Base-by-base conservation (phyloP, 106 monocot genomes). In the Xerophyta viscosa region DNA sequence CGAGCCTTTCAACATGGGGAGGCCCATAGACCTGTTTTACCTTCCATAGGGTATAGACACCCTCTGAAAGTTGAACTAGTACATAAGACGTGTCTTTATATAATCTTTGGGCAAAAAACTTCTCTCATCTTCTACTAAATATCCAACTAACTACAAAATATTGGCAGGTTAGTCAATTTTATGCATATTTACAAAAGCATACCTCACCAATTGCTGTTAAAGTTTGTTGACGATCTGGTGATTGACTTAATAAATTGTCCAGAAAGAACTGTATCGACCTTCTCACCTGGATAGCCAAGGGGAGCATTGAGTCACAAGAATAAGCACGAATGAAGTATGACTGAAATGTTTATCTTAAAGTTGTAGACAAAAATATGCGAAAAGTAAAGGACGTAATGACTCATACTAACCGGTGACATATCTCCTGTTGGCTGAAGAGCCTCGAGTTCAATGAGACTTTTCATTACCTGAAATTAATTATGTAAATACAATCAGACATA, bases 141-240 rank as follows among this genome's bases (percentile, higher is more conserved):
- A n/a, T n/a, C n/a, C 33, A 33, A 6, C 5, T 11, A 33, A 6
- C 11, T 33, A 33, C 5, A 33, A 33, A 33, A 33, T 33, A 11
- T 5, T 6, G 11, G 33, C 33, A 6, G 5, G 7, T 11, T 6
- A 6, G 5, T 6, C 33, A 6, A 11, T 33, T 33, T 33, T 11
- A 6, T 33, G 11, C 5, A 11, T 11, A 33, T 33, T 6, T 33
- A 33, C 11, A 17, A 17, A 44, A 56, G 9, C 54, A 5, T 44
- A 98, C 96, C 79, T 98, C 96, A 44, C 96, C 96, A 72, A 98
- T 90, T 49, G 82, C 89, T 60, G 89, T 41, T n/a, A 98, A 66
- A 60, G 89, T 98, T 29, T 98, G 85, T 20, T 82, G 70, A 53
- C 86, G 86, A 72, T 86, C 86, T 51, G 86, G 89, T 57, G 66